phyloP scores from a whole-genome alignment of 2,329 filamentous ascomycete genomes.

The Ophiognomonia clavigignenti-juglandacearum region DNA sequence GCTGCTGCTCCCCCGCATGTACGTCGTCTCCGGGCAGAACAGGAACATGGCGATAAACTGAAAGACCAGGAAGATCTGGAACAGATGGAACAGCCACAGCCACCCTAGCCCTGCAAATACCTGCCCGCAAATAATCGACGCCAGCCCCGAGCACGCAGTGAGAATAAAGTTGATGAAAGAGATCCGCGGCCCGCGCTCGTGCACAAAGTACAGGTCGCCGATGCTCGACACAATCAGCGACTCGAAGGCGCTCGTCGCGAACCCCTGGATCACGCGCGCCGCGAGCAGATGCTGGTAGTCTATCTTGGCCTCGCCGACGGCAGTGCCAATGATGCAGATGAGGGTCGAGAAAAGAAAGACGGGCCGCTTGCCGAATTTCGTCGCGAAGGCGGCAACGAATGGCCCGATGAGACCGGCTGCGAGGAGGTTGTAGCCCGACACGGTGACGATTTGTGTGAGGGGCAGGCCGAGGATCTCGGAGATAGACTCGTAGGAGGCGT shows the following conservation, averaged over 20 bases:
- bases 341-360: conserved; percentile 20
- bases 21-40: conserved; percentile 35
- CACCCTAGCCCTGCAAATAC: conserved; percentile 21
- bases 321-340: conserved; percentile 19
- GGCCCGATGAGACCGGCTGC: conserved; percentile 18
- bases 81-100: conserved; percentile 29
- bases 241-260: conserved; percentile 22
- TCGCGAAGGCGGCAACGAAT: conserved; percentile 18
- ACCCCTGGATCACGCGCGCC: conserved; percentile 23
- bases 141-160: conserved; percentile 17
- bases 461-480: neutral
- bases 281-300: conserved; percentile 20
- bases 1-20: conserved; percentile 23
- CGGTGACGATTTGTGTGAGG: conserved; percentile 6
- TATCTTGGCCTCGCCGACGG: conserved; percentile 16
- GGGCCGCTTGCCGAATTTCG: conserved; percentile 24
- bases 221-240: conserved; percentile 22
- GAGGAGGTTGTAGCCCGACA: conserved; percentile 19
- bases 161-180: conserved; percentile 17
- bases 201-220: conserved; percentile 25
- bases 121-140: conserved; percentile 18
- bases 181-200: conserved; percentile 23
- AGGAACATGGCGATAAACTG: conserved; percentile 28
- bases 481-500: neutral
- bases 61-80: conserved; percentile 27